Evolutionary conservation across 108 stramenopile species (phyloP), one percentile per base, ranked within the genome.

Genomic region (Nitzschia putrida): DNA sequence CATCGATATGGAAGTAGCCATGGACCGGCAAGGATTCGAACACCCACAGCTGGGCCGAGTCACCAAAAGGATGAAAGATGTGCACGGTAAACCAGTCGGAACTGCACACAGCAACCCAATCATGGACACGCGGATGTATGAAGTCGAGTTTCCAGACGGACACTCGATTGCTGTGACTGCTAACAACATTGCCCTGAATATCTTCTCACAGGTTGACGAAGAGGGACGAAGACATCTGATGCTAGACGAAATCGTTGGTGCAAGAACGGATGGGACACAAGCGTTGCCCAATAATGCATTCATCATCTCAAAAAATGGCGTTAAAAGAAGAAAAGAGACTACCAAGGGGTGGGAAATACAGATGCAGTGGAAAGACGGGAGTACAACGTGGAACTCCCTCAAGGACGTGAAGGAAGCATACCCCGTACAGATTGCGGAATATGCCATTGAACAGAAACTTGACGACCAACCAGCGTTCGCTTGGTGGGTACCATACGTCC

Each of bases 271-370:
- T 59, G 57, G 57, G 8, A 59, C 8, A 10, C 25, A 44, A 44
- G 13, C 13, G 11, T 11, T 11, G 13, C 44, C 54, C 13, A 22
- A 64, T 10, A 43, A 73, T 18, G 41, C 21, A 11, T 73, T 24
- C 41, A 45, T 65, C 16, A 13, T 9, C 7, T 14, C 24, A 10
- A 39, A 44, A 2, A 47, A 45, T 37, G 54, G 63, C 11, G 10
- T 6, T 5, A 65, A 65, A 53, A 25, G 54, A 45, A 54, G 22
- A 44, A 53, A 66, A 16, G 51, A 77, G 57, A 82, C 84, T 8
- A 86, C 85, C 0, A 74, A 61, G 6, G 88, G 88, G 23, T 86
- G 85, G 85, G 8, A 72, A n/a, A 52, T 89, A 1, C 12, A 49
- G 12, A 65, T 84, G 10, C 10, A 54, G 23, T 88, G 73, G 68